These are phyloP conservation scores for Phascolomyces articulosus DNA, from an alignment of 371 early-diverging fungal genomes.

Conservation along the genomic window DNA sequence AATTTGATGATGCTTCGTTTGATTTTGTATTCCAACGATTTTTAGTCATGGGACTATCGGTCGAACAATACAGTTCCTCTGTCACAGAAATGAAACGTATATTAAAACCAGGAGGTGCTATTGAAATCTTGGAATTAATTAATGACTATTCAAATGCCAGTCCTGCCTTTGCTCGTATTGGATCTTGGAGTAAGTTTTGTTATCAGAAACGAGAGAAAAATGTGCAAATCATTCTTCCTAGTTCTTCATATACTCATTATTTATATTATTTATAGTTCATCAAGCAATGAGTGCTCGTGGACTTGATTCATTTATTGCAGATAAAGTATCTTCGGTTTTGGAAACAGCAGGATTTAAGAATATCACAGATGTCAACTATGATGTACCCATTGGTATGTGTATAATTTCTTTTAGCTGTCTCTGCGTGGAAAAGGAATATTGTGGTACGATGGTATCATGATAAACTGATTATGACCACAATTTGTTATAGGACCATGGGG, in stretches of 20 bases:
- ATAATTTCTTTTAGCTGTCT: background rate
- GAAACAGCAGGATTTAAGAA: slow-evolving; percentile 26
- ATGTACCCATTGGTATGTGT: slow-evolving; percentile 47
- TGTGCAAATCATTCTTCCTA: too few species aligned
- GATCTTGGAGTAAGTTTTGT: slow-evolving; percentile 38
- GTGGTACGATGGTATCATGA: background rate
- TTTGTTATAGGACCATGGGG: slow-evolving; percentile 38
- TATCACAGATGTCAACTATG: slow-evolving; percentile 28
- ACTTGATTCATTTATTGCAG: slow-evolving; percentile 46
- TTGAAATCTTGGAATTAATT: slow-evolving; percentile 47
- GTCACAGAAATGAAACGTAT: slow-evolving; percentile 46
- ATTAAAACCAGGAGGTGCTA: slow-evolving; percentile 37
- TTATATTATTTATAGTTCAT: slow-evolving; percentile 31
- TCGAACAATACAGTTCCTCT: slow-evolving; percentile 30
- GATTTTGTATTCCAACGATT: slow-evolving; percentile 54
- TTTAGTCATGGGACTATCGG: slow-evolving; percentile 46
- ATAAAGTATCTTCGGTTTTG: slow-evolving; percentile 32
- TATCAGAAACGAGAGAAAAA: too few species aligned
- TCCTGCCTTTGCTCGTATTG: slow-evolving; percentile 34
- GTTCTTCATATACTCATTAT: too few species aligned
- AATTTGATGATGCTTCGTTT: slow-evolving; percentile 40
- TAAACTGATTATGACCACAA: background rate
- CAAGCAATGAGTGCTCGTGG: slow-evolving; percentile 28
- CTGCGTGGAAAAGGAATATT: background rate
- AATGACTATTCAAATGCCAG: slow-evolving; percentile 35